Base-by-base conservation (phyloP, 2,329 filamentous ascomycete species). In the Plectosphaerella sp. region DNA sequence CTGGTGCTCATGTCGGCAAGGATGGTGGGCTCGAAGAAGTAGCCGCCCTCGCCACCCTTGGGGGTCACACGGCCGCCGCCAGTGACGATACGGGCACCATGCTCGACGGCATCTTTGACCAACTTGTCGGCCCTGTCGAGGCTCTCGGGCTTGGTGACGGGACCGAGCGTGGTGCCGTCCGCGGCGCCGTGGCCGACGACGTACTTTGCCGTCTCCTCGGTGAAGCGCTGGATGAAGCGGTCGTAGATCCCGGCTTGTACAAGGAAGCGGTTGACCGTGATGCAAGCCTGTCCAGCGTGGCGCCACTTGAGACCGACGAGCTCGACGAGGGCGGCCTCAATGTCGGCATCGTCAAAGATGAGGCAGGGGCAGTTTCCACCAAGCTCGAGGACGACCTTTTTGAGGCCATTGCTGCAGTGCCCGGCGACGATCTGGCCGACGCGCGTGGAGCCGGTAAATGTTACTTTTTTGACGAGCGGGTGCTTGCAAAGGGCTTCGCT, bases 21-120 rank as follows among this genome's bases (percentile, higher is more conserved):
- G 20, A 91, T 80, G 0, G 88, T 91, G 1, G 84, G 85, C 58
- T 86, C 77, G 69, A 83, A 90, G 72, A 89, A 91, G 67, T 88
- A 18, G 50, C 85, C 69, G 62, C 73, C 79, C 63, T 85, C 76
- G 5, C 86, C 47, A n/a, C 16, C 55, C 51, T 28, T 43, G 4
- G 25, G 6, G 12, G 24, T n/a, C 12, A 22, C 7, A 9, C 41
- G 41, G 12, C n/a, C 10, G 7, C 45, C 88, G 36, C 86, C 86
- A 36, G 78, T 65, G 22, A 84, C 63, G 42, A 88, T 68, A 59
- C 80, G 80, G 4, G 73, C 86, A 18, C 84, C 86, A 61, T 86
- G 84, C 51, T 73, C 72, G 22, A 78, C 72, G 1, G 87, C 86
- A 62, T 89, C 86, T 48, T 79, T 69, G 16, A 88, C 82, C 58